Evolutionary conservation across 306 rosid genomes (phyloP).

Genomic region (Heteromeles arbutifolia): DNA sequence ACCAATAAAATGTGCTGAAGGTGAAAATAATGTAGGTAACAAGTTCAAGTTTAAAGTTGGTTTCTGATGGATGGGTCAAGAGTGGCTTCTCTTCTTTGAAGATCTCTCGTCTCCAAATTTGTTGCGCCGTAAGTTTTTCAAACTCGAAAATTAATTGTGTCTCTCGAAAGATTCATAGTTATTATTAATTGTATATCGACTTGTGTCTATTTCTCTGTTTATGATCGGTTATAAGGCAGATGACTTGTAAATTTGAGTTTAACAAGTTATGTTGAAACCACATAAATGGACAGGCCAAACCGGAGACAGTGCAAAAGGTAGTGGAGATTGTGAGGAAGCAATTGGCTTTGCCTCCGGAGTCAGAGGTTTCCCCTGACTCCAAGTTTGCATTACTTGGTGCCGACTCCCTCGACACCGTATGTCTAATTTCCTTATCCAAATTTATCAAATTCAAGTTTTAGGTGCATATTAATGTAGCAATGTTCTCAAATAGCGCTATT

Average conservation of each 20-base stretch:
- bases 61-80: slow-evolving; percentile 30
- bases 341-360: slow-evolving; percentile 32
- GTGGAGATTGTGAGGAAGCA: slow-evolving; percentile 40
- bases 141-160: not conserved
- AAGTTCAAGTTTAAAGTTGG: slow-evolving; percentile 19
- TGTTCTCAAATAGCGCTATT: no score
- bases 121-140: slow-evolving; percentile 37
- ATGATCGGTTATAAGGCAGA: no score
- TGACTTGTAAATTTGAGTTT: not conserved
- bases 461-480: no score
- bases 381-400: slow-evolving; percentile 39
- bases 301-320: slow-evolving; percentile 37
- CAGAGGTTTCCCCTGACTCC: slow-evolving; percentile 34
- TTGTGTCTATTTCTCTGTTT: no score
- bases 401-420: slow-evolving; percentile 39
- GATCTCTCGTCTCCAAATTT: slow-evolving; percentile 38
- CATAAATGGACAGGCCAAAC: slow-evolving; percentile 24
- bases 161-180: no score
- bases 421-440: not conserved
- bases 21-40: slow-evolving; percentile 23
- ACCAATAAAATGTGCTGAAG: not conserved
- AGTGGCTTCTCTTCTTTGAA: slow-evolving; percentile 37
- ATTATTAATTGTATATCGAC: not conserved
- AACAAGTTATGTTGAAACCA: not conserved
- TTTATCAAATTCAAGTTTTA: not conserved